These are phyloP conservation scores for Lactarius vividus DNA, from an alignment of 768 basidiomycete species.

Conservation along the genomic window DNA sequence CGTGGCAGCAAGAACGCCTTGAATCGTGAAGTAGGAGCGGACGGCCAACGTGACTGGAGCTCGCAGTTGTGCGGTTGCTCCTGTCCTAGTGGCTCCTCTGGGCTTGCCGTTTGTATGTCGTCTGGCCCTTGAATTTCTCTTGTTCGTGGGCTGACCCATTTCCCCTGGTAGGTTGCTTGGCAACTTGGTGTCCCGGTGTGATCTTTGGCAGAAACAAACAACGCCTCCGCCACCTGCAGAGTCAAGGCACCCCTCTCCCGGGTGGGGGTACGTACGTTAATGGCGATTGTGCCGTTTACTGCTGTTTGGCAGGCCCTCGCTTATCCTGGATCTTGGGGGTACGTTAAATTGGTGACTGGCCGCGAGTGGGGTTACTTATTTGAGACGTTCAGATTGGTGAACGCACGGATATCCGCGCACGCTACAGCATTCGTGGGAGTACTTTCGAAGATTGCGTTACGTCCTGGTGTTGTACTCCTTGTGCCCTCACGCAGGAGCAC, in stretches of 20 bases:
- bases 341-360: conserved; percentile 4
- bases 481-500: conserved; percentile 48
- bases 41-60: conserved; percentile 38
- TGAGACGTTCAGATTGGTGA: conserved; percentile 34
- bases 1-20: conserved; percentile 28
- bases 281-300: conserved; percentile 41
- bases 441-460: conserved; percentile 41
- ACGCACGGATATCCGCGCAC: conserved; percentile 40
- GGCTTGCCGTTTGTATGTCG: conserved; percentile 32
- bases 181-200: conserved; percentile 44
- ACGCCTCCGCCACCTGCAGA: conserved; percentile 41
- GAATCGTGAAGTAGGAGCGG: conserved; percentile 30
- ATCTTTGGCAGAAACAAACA: conserved; percentile 41
- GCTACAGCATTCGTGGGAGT: conserved; percentile 49
- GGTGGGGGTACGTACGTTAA: conserved; percentile 37
- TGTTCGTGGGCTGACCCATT: neutral
- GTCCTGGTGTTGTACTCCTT: conserved; percentile 45
- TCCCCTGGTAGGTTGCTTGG: conserved; percentile 34
- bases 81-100: conserved; percentile 30
- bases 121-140: neutral
- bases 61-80: conserved; percentile 27
- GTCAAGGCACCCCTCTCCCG: conserved; percentile 40
- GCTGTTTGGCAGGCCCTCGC: conserved; percentile 35
- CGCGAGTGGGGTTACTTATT: conserved; percentile 23
- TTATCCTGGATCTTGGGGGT: conserved; percentile 45